Conservation (phyloP, 805 yeast species). For the Suhomyces xylopsoci region DNA sequence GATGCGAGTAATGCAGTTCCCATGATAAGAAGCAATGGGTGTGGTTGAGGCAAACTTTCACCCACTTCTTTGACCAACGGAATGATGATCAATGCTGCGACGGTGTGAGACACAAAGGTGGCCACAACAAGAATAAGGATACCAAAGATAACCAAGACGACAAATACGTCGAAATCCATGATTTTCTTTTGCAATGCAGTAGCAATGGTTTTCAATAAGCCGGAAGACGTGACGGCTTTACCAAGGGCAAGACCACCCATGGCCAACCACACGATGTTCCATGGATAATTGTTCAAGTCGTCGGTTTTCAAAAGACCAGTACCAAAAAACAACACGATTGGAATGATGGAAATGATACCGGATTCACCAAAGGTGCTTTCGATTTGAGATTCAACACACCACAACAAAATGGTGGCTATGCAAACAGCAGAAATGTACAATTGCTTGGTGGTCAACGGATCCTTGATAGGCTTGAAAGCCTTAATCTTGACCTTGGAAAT, state of each 20-base stretch:
- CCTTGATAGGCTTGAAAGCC: conserved; percentile 45
- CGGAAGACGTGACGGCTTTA: conserved; percentile 49
- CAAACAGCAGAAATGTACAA: conserved; percentile 41
- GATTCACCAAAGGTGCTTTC: conserved; percentile 45
- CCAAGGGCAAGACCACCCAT: conserved; percentile 58
- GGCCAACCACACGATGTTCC: conserved; percentile 53
- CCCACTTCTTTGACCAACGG: conserved; percentile 93
- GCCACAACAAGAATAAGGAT: conserved; percentile 78
- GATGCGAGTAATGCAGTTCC: conserved; percentile 71
- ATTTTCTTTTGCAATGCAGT: conserved; percentile 41
- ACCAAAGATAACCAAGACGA: conserved; percentile 55
- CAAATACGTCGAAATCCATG: conserved; percentile 41
- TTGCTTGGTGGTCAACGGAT: conserved; percentile 44
- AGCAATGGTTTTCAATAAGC: conserved; percentile 46
- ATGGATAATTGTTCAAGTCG: conserved; percentile 51
- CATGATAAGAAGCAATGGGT: conserved; percentile 78
- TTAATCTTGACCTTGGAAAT: conserved; percentile 45
- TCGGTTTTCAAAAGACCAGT: conserved; percentile 47
- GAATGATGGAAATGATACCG: conserved; percentile 48
- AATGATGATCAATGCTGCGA: conserved; percentile 88
- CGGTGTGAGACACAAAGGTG: conserved; percentile 95
- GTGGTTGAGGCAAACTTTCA: conserved; percentile 68
- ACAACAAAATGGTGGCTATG: conserved; percentile 42
- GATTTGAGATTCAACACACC: conserved; percentile 47
- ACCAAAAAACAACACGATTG: conserved; percentile 48